Evolutionary conservation across 768 basidiomycete genomes (phyloP), one percentile per base, ranked within the genome.

Genomic region (Lactarius akahatsu): DNA sequence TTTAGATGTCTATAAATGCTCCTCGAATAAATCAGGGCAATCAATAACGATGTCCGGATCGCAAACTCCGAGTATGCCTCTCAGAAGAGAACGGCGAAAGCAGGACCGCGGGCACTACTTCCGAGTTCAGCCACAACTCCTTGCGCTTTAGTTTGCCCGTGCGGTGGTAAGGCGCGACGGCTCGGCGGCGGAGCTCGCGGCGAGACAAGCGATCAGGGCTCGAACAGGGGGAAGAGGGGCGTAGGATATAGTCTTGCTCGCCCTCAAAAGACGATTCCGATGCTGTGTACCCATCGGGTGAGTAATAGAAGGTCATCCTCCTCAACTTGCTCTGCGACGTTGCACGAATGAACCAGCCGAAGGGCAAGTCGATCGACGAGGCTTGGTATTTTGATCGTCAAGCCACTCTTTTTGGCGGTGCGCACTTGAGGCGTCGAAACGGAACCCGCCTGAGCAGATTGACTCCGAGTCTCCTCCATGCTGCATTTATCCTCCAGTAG

Each of bases 381-480:
- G 61, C 61, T 8, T 7, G 66, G 66, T 58, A 67, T 63, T 23
- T 36, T 63, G 40, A 63, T 59, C 13, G 47, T 62, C 57, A 67
- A 23, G 9, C 57, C 23, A 43, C 23, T 54, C 23, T 28, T 55
- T 32, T 56, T 41, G 41, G 58, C 13, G 23, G 43, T 18, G 26
- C 23, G 28, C 4, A 26, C 6, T 26, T 38, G 38, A 32, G 40
- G 26, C n/a, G 43, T 57, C 43, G 28, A 56, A 34, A 32, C 15
- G 26, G 60, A 5, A 13, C 36, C 55, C 43, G 7, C 26, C 3
- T n/a, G n/a, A 20, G 4, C 28, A 47, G 18, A 26, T 30, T 30
- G 43, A 13, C 23, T 13, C 26, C 4, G 13, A 13, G 16, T 65
- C 32, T 38, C 36, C 34, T 8, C 16, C 8, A 59, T 20, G 50